Evolutionary conservation across 2,329 filamentous ascomycete genomes (phyloP).

Genomic region (Ilyonectria destructans): DNA sequence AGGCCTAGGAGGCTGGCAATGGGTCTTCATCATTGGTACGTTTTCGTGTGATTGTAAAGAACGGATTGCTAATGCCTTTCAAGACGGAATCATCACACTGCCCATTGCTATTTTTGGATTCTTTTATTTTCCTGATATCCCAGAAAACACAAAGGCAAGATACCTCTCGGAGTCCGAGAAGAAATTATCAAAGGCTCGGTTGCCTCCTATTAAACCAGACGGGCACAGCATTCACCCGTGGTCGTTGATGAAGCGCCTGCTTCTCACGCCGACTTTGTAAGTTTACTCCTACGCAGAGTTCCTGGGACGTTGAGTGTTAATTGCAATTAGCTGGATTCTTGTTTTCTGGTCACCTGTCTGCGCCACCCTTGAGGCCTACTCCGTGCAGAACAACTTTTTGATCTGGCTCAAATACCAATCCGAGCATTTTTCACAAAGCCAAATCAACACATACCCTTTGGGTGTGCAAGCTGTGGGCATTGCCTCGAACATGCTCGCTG

Average conservation of each 20-base stretch:
- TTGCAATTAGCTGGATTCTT: slow-evolving; percentile 53
- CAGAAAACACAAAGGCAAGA: slow-evolving; percentile 55
- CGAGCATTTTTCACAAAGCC: slow-evolving; percentile 38
- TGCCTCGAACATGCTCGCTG: slow-evolving; percentile 41
- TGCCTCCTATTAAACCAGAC: slow-evolving; percentile 53
- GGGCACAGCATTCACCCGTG: slow-evolving; percentile 53
- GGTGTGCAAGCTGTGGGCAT: slow-evolving; percentile 48
- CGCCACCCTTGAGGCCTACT: slow-evolving; percentile 41
- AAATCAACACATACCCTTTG: slow-evolving; percentile 49
- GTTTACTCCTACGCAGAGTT: slow-evolving; percentile 9
- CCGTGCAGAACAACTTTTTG: slow-evolving; percentile 45
- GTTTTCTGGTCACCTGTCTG: slow-evolving; percentile 54
- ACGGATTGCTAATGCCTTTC: too few species aligned
- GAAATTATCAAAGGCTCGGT: slow-evolving; percentile 47
- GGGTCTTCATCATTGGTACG: slow-evolving; percentile 52
- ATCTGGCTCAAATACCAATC: slow-evolving; percentile 47
- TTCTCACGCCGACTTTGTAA: slow-evolving; percentile 50
- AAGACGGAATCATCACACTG: slow-evolving; percentile 44
- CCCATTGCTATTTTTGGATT: slow-evolving; percentile 45
- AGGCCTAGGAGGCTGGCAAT: slow-evolving; percentile 65
- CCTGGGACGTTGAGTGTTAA: not conserved
- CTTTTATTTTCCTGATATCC: slow-evolving; percentile 42
- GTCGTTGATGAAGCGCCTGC: slow-evolving; percentile 49
- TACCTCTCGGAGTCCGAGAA: slow-evolving; percentile 55
- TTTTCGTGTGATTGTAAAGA: too few species aligned